Base-by-base conservation (phyloP, 352 stramenopile species). In the Pythium rhizo-oryzae region DNA sequence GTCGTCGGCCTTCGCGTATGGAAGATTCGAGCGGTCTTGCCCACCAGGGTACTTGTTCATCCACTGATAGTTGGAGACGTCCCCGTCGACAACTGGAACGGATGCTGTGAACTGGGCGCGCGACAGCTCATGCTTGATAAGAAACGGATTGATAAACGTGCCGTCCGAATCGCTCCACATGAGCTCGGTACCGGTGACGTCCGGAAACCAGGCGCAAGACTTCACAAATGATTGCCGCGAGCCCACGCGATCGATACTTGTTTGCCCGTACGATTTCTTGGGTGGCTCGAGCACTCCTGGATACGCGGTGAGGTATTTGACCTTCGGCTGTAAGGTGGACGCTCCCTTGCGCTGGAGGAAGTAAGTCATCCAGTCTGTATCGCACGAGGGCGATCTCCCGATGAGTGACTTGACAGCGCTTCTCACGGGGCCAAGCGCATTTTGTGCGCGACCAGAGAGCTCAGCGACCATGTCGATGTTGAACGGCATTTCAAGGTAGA, bases 131-230 rank as follows among this genome's bases (percentile, higher is more conserved):
- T 52, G 9, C 1, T 67, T 56, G 37, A 78, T 80, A 44, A 19
- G 41, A 57, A 85, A 90, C 12, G 84, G 81, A 60, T 89, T 78
- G 2, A 81, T 19, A 11, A 68, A 64, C 0, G n/a, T 25, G 4
- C 68, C 74, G 7, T 19, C 43, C 0, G 35, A 44, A 33, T 76
- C 66, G 8, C 24, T 70, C 82, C 81, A 90, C 1, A 62, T 68
- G 7, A 83, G 24, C 12, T 52, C 11, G 11, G 66, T 80, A 0
- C 59, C 67, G 7, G 12, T 5, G 2, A 79, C 57, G 0, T 15
- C 49, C 5, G 78, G 84, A 62, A 76, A 73, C 79, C 79, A 88
- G 8, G 87, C 60, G 44, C 81, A 89, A 12, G 71, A 44, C 0
- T 21, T 51, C 0, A 53, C 65, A 28, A 73, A 78, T 1, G 69